A percentile compares a stretch with the other conserved stretches of the same genome.
These are phyloP conservation scores for Bruguiera gymnorhiza DNA, from an alignment of 345 rosid genomes.

Conservation along the genomic window DNA sequence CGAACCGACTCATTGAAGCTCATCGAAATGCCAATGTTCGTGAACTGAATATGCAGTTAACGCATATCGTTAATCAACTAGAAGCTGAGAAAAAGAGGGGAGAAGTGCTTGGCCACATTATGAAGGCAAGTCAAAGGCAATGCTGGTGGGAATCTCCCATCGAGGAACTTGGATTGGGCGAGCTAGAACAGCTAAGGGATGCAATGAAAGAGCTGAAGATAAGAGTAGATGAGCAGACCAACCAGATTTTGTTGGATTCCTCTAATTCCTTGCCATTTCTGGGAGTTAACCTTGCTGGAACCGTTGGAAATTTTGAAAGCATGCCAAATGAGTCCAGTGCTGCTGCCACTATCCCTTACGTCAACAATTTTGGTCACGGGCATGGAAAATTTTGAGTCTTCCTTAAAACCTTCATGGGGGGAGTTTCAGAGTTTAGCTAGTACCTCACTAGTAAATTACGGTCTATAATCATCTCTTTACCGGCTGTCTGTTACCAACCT, in stretches of 20 bases:
- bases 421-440: no score
- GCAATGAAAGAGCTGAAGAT: constrained; percentile 31
- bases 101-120: constrained; percentile 16
- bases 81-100: constrained; percentile 33
- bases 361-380: constrained; percentile 1
- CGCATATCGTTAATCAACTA: constrained; percentile 17
- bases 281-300: neutral
- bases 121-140: constrained; percentile 9
- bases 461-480: no score
- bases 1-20: constrained; percentile 26
- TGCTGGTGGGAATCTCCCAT: constrained; percentile 36
- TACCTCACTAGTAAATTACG: no score
- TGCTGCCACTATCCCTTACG: neutral
- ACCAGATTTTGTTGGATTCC: neutral
- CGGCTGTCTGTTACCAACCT: no score
- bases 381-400: neutral
- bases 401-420: neutral
- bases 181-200: constrained; percentile 25
- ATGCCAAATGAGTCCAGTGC: neutral
- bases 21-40: constrained; percentile 28
- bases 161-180: constrained; percentile 17
- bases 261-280: neutral
- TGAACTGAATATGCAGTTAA: constrained; percentile 29
- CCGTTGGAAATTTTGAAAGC: neutral
- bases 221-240: constrained; percentile 17